Base-by-base conservation (phyloP, 23 red algal genomes). In the Gracilaria caudata region DNA sequence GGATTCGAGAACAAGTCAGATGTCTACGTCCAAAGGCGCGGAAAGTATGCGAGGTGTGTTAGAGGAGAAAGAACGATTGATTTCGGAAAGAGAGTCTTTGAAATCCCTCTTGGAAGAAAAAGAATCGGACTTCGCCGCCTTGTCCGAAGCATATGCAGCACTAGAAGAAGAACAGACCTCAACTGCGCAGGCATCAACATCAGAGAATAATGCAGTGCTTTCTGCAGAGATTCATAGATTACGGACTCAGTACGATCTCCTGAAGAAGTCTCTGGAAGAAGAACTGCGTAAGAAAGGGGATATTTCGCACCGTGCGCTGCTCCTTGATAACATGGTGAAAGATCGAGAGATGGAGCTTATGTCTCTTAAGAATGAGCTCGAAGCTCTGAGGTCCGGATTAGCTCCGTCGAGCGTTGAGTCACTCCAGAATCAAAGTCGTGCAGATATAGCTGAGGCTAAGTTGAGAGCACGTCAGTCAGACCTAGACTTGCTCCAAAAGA, bases 141-240 rank as follows among this genome's bases (percentile, higher is more conserved):
- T 92, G 24, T 59, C 81, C 16, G 71, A 78, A n/a, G 94, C 94
- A 25, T 86, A 78, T 77, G 72, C 78, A 14, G 74, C 76, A n/a
- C 55, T 92, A 51, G 94, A 91, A 71, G 78, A 83, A 72, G 82
- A 86, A 30, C 82, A 86, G 61, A 10, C 51, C 25, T 57, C 43
- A 13, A 76, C 36, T 86, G 56, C 12, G 33, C 16, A 35, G 12
- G 0, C 14, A 76, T 29, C 25, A n/a, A 13, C 44, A 39, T 44
- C 30, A 10, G 79, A 83, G 20, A 58, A 49, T 34, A 45, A 70
- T 12, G 66, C 45, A 8, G 21, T 21, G 17, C 59, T 73, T 76
- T 46, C 46, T 56, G 64, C 44, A 11, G 65, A 86, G 26, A 46
- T 86, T 25, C 63, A 70, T 14, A 11, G 53, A 26, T 40, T 86